Evolutionary conservation across 2,329 filamentous ascomycete species (phyloP).

Genomic region (Leptodontidium sp.): DNA sequence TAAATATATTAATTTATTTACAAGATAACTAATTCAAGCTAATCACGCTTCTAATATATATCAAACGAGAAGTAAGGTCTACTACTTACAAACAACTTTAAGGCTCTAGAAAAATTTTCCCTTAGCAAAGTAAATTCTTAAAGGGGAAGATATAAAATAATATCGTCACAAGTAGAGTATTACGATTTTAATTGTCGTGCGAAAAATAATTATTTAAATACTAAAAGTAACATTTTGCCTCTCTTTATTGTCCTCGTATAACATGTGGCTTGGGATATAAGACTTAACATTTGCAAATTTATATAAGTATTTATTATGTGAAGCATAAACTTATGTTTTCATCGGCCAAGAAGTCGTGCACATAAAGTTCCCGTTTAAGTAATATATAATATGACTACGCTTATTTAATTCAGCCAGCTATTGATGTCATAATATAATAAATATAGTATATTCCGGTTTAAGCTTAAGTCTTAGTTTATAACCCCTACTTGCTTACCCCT

Average conservation of each 20-base stretch:
- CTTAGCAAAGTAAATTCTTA: too few species aligned
- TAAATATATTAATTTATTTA: too few species aligned
- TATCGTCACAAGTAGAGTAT: too few species aligned
- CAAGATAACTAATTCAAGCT: too few species aligned
- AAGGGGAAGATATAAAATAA: too few species aligned
- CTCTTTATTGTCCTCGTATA: neutral
- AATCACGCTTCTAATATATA: too few species aligned
- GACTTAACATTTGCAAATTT: conserved; percentile 6
- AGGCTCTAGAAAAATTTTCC: too few species aligned
- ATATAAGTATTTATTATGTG: neutral
- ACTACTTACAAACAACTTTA: too few species aligned
- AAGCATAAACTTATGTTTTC: conserved; percentile 4
- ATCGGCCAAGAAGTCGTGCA: neutral
- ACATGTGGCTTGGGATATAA: neutral
- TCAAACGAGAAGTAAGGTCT: too few species aligned
- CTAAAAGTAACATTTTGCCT: conserved; percentile 2
- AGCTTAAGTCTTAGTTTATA: conserved; percentile 3
- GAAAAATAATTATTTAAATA: neutral
- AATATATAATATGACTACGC: neutral
- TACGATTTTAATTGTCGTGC: too few species aligned
- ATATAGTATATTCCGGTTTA: neutral
- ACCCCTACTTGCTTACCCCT: neutral
- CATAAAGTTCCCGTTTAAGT: neutral
- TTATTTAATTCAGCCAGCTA: conserved; percentile 1
- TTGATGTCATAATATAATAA: neutral